Conservation (phyloP, 2,329 filamentous ascomycete genomes). For the Aquanectria penicillioides region DNA sequence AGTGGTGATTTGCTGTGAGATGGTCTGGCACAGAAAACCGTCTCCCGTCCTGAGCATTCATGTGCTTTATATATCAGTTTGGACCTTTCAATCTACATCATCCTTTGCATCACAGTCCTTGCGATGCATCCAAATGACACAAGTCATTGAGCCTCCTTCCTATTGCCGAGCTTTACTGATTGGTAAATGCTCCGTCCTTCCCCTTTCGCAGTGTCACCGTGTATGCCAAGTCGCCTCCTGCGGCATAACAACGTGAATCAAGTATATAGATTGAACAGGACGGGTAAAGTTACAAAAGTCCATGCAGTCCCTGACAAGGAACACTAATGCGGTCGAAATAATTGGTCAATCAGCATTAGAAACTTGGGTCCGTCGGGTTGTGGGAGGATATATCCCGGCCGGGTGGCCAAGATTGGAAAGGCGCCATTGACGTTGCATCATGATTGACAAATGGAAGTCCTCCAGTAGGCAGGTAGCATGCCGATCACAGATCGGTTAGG, state of each 20-base stretch:
- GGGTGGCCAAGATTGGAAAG: background rate
- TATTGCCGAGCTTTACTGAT: background rate
- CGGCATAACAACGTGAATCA: background rate
- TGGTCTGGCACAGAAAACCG: too few species aligned
- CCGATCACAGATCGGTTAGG: background rate
- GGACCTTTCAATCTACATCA: too few species aligned
- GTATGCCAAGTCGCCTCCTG: background rate
- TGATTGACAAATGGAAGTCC: background rate
- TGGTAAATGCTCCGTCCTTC: background rate
- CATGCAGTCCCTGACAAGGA: conserved; percentile 1
- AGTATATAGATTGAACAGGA: background rate
- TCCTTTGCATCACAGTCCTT: background rate
- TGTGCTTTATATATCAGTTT: too few species aligned
- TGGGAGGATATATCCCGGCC: background rate
- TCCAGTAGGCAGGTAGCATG: background rate
- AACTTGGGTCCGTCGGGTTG: background rate
- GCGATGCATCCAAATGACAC: background rate
- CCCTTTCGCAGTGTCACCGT: background rate
- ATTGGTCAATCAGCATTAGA: background rate
- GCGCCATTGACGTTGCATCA: background rate
- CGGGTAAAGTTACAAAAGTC: background rate
- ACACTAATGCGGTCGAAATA: conserved; percentile 3
- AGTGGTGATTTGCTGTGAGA: background rate
- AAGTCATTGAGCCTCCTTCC: background rate
- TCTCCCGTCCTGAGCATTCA: too few species aligned